These are phyloP conservation scores for Baorangia bicolor DNA, from an alignment of 768 basidiomycete genomes.

Conservation along the genomic window DNA sequence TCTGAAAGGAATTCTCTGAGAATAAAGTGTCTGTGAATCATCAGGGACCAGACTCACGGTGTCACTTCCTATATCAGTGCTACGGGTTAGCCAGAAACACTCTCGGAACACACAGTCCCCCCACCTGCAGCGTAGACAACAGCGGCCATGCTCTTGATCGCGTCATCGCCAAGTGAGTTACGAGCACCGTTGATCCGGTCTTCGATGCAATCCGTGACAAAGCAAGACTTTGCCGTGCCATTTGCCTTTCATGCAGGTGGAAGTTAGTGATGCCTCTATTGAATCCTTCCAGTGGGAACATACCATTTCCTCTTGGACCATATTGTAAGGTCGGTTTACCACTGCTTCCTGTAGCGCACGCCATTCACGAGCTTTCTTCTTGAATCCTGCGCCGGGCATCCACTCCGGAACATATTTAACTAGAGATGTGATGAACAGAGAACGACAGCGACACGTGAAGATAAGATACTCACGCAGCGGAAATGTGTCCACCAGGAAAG, in stretches of 20 bases:
- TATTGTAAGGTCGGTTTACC: not conserved
- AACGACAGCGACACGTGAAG: no score
- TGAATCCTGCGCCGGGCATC: conserved; percentile 3
- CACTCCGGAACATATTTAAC: conserved; percentile 3
- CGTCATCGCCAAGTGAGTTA: not conserved
- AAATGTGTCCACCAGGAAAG: conserved; percentile 3
- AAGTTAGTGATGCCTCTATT: not conserved
- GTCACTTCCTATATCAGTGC: not conserved
- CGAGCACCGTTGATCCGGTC: not conserved
- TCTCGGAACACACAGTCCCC: not conserved
- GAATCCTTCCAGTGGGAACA: not conserved
- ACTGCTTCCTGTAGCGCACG: conserved; percentile 2
- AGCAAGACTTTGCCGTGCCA: not conserved
- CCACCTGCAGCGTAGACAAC: conserved; percentile 4
- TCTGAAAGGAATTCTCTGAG: not conserved
- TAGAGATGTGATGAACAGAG: not conserved
- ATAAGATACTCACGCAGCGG: not conserved
- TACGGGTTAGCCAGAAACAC: not conserved
- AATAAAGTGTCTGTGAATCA: no score
- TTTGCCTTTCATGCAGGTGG: not conserved
- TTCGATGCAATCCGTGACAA: conserved; percentile 4
- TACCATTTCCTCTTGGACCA: conserved; percentile 4
- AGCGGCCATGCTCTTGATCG: conserved; percentile 6
- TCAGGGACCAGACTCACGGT: not conserved
- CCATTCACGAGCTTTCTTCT: conserved; percentile 5